Evolutionary conservation across 2,329 filamentous ascomycete genomes (phyloP), one percentile per base, ranked within the genome.

Genomic region (Penicillium polonicum): DNA sequence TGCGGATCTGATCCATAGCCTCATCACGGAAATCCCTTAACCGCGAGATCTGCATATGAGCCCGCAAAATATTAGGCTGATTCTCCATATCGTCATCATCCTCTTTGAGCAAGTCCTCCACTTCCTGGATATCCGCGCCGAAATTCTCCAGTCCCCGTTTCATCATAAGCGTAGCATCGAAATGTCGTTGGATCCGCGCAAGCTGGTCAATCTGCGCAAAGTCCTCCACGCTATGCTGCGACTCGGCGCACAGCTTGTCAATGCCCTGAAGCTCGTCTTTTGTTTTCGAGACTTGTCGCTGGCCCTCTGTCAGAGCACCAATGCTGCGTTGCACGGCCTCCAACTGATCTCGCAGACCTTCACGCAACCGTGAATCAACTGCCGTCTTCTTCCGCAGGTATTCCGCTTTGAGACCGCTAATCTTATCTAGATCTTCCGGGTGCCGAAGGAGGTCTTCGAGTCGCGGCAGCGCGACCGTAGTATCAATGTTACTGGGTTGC

Each of bases 261-360:
- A 99, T 97, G 78, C 93, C 95, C 82, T 95, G 92, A 86, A 99
- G 94, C 79, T 99, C 94, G 65, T 97, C 93, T 76, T 96, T 96
- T 78, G 97, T 97, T 68, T 89, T 85, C 72, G 91, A 89, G 36
- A 99, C 90, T 60, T 91, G 91, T 74, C 92, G 90, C 76, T 97
- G 92, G 56, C 92, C 92, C 72, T 97, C 92, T 44, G 85, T 86
- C 64, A 99, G 88, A 61, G 90, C 90, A 64, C 80, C 88, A 87
- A 99, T 96, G 74, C 94, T 94, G 65, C 89, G 85, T 78, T 97
- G 93, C 12, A 94, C 97, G 54, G 92, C 89, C 78, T 96, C 91
- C 57, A 99, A 85, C 81, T 99, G 94, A 70, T 96, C 92, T 68
- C 90, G 88, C 64, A 97, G 83, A 38, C 91, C 92, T 74, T 87